A percentile compares a stretch with the other conserved stretches of the same genome.
Evolutionary conservation across 495 filamentous ascomycete genomes (phyloP).

Genomic region (Aspergillus olivimuriae): DNA sequence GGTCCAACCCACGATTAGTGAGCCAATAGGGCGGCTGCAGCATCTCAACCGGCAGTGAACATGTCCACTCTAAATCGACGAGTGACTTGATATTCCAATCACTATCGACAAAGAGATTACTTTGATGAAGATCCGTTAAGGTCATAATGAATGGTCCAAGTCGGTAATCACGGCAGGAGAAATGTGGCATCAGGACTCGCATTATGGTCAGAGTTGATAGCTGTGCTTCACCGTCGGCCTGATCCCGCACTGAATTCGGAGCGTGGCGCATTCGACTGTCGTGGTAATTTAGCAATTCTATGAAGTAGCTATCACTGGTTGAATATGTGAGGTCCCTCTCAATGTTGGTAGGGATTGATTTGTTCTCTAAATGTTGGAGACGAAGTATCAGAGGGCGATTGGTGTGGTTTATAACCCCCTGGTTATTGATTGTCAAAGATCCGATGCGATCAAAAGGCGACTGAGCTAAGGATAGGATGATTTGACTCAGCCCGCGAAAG

Average conservation of each 20-base stretch:
- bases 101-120: constrained; percentile 32
- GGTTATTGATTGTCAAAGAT: constrained; percentile 23
- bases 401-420: constrained; percentile 19
- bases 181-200: constrained; percentile 18
- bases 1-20: constrained; percentile 17
- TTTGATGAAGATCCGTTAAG: constrained; percentile 21
- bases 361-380: constrained; percentile 26
- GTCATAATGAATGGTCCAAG: constrained; percentile 18
- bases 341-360: constrained; percentile 21
- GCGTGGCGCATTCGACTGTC: constrained; percentile 21
- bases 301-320: constrained; percentile 17
- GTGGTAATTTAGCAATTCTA: constrained; percentile 23
- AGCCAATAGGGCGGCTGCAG: constrained; percentile 28
- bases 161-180: constrained; percentile 12
- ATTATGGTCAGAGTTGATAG: constrained; percentile 21
- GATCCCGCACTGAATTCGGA: constrained; percentile 20
- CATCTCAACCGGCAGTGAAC: constrained; percentile 17
- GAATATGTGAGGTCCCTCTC: constrained; percentile 18
- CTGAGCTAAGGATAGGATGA: constrained; percentile 26
- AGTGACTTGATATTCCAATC: constrained; percentile 17
- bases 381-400: constrained; percentile 27
- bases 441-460: constrained; percentile 27
- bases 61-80: constrained; percentile 24
- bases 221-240: constrained; percentile 19
- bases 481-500: constrained; percentile 18